phyloP scores from a whole-genome alignment of 75 land plant genomes.

The Picea glauca region DNA sequence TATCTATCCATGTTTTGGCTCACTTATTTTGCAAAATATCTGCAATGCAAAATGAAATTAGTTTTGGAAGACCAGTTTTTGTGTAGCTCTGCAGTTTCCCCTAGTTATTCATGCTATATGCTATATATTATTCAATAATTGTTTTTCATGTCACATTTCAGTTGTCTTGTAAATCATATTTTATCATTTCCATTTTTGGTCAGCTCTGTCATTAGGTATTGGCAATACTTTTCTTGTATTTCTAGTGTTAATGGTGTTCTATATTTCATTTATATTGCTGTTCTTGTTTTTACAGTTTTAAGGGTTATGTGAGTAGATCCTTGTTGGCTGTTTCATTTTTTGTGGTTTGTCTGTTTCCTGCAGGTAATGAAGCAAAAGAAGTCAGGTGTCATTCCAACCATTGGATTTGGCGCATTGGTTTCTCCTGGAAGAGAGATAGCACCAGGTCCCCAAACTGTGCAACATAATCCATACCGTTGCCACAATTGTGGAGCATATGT shows the following conservation, averaged over 20 bases:
- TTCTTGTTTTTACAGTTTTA: background rate
- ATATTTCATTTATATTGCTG: background rate
- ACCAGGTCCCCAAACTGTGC: constrained; percentile 68
- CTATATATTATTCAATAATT: background rate
- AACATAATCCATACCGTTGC: constrained; percentile 80
- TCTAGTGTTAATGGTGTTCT: background rate
- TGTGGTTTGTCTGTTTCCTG: background rate
- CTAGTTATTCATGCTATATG: no score
- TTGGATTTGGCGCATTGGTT: constrained; percentile 96
- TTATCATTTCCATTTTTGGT: background rate
- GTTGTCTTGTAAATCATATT: background rate
- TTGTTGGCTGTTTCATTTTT: background rate
- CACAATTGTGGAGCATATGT: constrained; percentile 89
- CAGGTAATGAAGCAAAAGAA: constrained; percentile 86
- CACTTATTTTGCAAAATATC: no score
- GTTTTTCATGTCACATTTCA: background rate
- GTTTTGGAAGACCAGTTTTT: no score
- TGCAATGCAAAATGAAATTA: no score
- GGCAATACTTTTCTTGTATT: background rate
- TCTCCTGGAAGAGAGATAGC: constrained; percentile 83
- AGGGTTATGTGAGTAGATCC: background rate
- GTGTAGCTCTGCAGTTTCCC: no score
- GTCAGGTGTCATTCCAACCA: constrained; percentile 65
- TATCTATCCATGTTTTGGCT: no score
- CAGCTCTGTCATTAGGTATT: background rate